A percentile compares a stretch with the other conserved stretches of the same genome.
phyloP scores from a whole-genome alignment of 1,284 basidiomycete species.

The Fomitopsis schrenkii region DNA sequence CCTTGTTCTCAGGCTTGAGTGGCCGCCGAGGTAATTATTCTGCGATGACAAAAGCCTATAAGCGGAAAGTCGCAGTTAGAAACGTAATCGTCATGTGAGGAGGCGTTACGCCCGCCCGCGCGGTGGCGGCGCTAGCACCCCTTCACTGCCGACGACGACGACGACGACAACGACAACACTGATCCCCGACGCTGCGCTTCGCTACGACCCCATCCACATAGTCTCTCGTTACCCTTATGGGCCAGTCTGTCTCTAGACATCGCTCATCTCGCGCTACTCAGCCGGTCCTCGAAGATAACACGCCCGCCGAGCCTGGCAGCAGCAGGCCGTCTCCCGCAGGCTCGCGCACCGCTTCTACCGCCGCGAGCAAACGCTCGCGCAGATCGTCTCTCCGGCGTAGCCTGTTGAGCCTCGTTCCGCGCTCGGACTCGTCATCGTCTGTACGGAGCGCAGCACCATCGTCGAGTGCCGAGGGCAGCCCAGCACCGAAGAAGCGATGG shows the following conservation, averaged over 20 bases:
- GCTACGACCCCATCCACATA: constrained; percentile 1
- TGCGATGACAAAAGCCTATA: background rate
- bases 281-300: constrained; percentile 3
- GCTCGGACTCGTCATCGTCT: constrained; percentile 13
- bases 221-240: constrained; percentile 10
- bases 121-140: background rate
- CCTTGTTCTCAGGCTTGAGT: background rate
- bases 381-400: constrained; percentile 18
- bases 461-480: constrained; percentile 5
- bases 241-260: constrained; percentile 6
- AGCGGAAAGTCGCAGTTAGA: background rate
- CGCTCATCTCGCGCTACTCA: background rate
- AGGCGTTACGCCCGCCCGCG: background rate
- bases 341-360: constrained; percentile 1
- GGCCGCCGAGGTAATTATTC: background rate
- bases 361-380: constrained; percentile 12
- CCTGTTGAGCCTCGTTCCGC: constrained; percentile 17
- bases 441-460: constrained; percentile 6
- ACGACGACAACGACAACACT: background rate
- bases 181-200: background rate
- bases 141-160: constrained; percentile 8
- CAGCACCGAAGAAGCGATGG: constrained; percentile 33
- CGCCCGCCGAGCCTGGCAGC: constrained; percentile 5
- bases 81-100: constrained; percentile 1
- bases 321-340: constrained; percentile 1